Conservation (phyloP, 2,329 filamentous ascomycete genomes). For the Sclerotinia trifoliorum region DNA sequence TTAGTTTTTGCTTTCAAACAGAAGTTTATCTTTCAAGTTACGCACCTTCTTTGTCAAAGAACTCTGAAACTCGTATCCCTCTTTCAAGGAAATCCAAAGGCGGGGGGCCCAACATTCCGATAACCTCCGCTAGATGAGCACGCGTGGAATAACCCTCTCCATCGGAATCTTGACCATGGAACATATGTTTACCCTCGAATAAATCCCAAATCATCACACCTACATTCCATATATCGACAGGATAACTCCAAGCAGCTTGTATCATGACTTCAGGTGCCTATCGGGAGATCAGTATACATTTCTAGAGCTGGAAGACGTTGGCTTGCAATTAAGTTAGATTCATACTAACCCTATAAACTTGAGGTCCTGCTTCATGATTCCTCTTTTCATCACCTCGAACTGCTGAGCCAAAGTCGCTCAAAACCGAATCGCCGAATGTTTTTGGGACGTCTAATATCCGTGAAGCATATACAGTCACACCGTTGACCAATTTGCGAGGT, state of each 20-base stretch:
- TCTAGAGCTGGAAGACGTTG: background rate
- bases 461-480: conserved; percentile 45
- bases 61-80: conserved; percentile 31
- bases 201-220: conserved; percentile 41
- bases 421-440: conserved; percentile 39
- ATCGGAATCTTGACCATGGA: conserved; percentile 30
- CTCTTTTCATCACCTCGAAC: conserved; percentile 42
- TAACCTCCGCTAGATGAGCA: conserved; percentile 35
- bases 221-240: conserved; percentile 43
- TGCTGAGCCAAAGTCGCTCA: conserved; percentile 52
- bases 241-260: conserved; percentile 40
- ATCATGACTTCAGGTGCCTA: conserved; percentile 43
- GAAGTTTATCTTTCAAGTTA: background rate
- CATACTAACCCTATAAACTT: conserved; percentile 38
- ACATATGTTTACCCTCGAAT: conserved; percentile 31
- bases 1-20: too few species aligned
- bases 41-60: conserved; percentile 35
- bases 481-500: conserved; percentile 46
- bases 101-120: conserved; percentile 36
- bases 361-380: conserved; percentile 42
- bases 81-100: conserved; percentile 35
- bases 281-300: conserved; percentile 22
- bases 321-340: background rate
- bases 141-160: conserved; percentile 27
- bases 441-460: conserved; percentile 43